Conservation (phyloP, 768 basidiomycete genomes). For the Mycena floridula region DNA sequence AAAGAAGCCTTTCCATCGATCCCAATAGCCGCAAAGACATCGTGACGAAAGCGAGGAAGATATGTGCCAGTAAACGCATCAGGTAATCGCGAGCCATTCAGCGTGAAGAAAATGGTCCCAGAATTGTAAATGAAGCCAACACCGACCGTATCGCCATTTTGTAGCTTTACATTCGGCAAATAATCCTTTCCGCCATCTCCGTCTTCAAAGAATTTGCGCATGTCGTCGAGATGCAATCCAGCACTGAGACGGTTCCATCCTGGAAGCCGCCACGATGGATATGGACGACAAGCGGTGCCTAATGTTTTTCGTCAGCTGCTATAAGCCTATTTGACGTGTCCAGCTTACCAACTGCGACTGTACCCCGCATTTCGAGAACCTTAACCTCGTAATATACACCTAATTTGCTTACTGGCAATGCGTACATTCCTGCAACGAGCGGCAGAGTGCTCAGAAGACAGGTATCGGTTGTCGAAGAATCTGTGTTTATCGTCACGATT, state of each 20-base stretch:
- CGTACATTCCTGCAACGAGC: slow-evolving; percentile 54
- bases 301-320: neutral
- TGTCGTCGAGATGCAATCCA: slow-evolving; percentile 63
- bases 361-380: slow-evolving; percentile 51
- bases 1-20: slow-evolving; percentile 47
- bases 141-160: slow-evolving; percentile 48
- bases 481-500: slow-evolving; percentile 37
- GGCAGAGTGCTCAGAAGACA: slow-evolving; percentile 58
- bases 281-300: slow-evolving; percentile 64
- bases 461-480: slow-evolving; percentile 35
- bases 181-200: slow-evolving; percentile 60
- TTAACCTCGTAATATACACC: slow-evolving; percentile 63
- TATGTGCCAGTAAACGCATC: slow-evolving; percentile 57
- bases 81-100: slow-evolving; percentile 51
- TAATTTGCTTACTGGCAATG: slow-evolving; percentile 36
- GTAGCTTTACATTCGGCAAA: slow-evolving; percentile 25
- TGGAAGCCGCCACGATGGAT: slow-evolving; percentile 59
- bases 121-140: slow-evolving; percentile 57
- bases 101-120: slow-evolving; percentile 56
- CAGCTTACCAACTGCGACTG: slow-evolving; percentile 51
- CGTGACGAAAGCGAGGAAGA: slow-evolving; percentile 40
- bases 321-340: neutral
- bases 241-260: slow-evolving; percentile 68
- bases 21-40: slow-evolving; percentile 63
- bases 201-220: slow-evolving; percentile 70